These are phyloP conservation scores for Debaryomycetaceae sp. DNA, from an alignment of 1,139 yeast species.

Conservation along the genomic window DNA sequence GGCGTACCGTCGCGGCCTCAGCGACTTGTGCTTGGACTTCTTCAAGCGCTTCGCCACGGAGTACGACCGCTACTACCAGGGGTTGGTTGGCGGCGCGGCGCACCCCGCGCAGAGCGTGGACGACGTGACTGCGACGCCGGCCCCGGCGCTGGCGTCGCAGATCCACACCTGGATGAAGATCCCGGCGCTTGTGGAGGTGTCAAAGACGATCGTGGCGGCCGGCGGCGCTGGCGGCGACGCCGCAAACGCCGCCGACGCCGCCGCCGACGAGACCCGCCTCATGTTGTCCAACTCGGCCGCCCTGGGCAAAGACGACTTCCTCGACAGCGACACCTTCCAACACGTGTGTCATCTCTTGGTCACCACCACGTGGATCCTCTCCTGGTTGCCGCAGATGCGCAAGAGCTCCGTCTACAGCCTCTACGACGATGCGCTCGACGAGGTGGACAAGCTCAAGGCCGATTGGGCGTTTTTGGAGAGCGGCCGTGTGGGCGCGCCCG, in stretches of 20 bases:
- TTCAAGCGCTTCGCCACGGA: conserved; percentile 28
- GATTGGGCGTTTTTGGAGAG: conserved; percentile 57
- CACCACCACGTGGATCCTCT: conserved; percentile 44
- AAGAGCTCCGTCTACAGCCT: conserved; percentile 35
- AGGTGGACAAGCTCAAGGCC: conserved; percentile 44
- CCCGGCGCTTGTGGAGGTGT: conserved; percentile 31
- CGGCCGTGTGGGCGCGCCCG: conserved; percentile 26
- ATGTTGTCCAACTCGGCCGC: conserved; percentile 24
- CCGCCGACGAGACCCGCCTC: conserved; percentile 16
- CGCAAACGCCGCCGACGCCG: conserved; percentile 9
- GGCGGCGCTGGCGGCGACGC: conserved; percentile 5
- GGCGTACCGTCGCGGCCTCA: conserved; percentile 49
- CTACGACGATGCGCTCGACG: conserved; percentile 22
- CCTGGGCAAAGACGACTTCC: conserved; percentile 36
- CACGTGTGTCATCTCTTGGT: conserved; percentile 46
- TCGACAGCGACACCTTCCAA: conserved; percentile 43
- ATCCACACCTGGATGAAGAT: conserved; percentile 42
- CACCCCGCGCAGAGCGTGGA: neutral
- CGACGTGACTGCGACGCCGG: neutral
- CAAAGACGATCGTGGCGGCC: conserved; percentile 22
- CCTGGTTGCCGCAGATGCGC: conserved; percentile 53
- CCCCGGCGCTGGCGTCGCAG: conserved; percentile 17
- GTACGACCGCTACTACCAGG: conserved; percentile 28
- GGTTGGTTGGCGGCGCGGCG: conserved; percentile 6
- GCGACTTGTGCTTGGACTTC: conserved; percentile 38